Base-by-base conservation (phyloP, 1,284 basidiomycete genomes). In the Cryptococcus jaspeensis region DNA sequence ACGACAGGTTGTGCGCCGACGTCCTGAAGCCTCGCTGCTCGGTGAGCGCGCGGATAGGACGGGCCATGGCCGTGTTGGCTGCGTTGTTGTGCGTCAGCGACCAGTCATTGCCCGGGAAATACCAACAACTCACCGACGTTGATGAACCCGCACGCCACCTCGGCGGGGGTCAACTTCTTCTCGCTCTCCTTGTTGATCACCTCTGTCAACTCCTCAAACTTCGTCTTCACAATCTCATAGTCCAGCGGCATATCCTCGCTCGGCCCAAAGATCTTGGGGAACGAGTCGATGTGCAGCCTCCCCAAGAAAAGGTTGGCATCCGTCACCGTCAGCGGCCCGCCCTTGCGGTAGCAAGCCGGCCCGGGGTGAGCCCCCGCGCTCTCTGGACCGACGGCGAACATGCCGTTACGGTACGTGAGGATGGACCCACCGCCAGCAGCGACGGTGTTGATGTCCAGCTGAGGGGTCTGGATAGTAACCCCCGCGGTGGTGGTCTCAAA, bases 401-500 rank as follows among this genome's bases (percentile, higher is more conserved):
- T 59, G 3, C 76, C 75, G 56, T 79, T 78, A 12, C 69, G 55
- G 59, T 71, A 79, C 36, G 72, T 73, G 9, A 79, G 63, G 32
- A 71, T 58, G 13, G 67, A 71, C 1, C 78, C 78, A 48, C 78
- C 78, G 11, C 78, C 78, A 1, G 78, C 78, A 3, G 78, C 78
- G 22, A 77, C 76, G 23, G 74, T 76, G 47, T 74, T 72, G 62
- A 71, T 71, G 50, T 70, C 67, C 9, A 71, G 56, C 45, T 71
- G 67, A 9, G 67, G 67, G 5, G 65, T 64, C 46, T 70, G 67
- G 16, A 70, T 70, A 42, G 66, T 67, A 3, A 70, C 65, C 52
- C 91, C 92, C 0, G 92, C 92, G 0, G 92, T 92, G 0, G 90
- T 92, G 0, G 92, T 92, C 63, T 75, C 72, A 22, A 69, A 71